These are phyloP conservation scores for Trichocomaceae sp. DNA, from an alignment of 2,329 filamentous ascomycete species.

Conservation along the genomic window DNA sequence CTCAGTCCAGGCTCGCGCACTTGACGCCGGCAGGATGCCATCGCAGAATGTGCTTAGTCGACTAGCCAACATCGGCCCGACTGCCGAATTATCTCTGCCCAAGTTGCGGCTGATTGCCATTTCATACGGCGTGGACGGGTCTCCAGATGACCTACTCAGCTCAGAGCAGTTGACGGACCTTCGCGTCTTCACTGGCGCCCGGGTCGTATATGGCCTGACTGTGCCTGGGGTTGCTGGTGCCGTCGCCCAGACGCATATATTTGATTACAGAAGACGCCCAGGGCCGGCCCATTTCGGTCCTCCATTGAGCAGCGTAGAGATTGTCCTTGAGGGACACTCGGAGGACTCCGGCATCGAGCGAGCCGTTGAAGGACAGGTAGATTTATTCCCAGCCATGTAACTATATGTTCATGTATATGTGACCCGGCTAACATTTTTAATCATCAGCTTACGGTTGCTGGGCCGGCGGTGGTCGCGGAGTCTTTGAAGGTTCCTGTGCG, in stretches of 20 bases:
- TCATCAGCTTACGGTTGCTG: conserved; percentile 61
- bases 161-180: conserved; percentile 69
- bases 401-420: neutral
- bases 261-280: conserved; percentile 64
- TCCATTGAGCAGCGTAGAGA: conserved; percentile 71
- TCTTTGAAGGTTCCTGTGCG: conserved; percentile 58
- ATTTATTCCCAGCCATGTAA: conserved; percentile 18
- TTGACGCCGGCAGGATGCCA: conserved; percentile 71
- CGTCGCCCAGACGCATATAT: conserved; percentile 77
- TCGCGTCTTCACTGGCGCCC: conserved; percentile 70
- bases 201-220: conserved; percentile 79
- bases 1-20: conserved; percentile 61
- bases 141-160: conserved; percentile 57
- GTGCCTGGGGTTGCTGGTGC: conserved; percentile 79
- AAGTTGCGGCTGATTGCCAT: conserved; percentile 76
- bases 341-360: conserved; percentile 29
- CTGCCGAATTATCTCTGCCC: conserved; percentile 44
- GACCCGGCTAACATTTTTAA: conserved; percentile 14
- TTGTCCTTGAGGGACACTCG: conserved; percentile 52
- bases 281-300: conserved; percentile 67
- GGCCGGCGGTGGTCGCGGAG: conserved; percentile 65
- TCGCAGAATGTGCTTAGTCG: conserved; percentile 54
- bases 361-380: conserved; percentile 56
- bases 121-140: conserved; percentile 62
- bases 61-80: conserved; percentile 32